Evolutionary conservation across 2,329 filamentous ascomycete genomes (phyloP), one percentile per base, ranked within the genome.

Genomic region (Trichoderma sp.): DNA sequence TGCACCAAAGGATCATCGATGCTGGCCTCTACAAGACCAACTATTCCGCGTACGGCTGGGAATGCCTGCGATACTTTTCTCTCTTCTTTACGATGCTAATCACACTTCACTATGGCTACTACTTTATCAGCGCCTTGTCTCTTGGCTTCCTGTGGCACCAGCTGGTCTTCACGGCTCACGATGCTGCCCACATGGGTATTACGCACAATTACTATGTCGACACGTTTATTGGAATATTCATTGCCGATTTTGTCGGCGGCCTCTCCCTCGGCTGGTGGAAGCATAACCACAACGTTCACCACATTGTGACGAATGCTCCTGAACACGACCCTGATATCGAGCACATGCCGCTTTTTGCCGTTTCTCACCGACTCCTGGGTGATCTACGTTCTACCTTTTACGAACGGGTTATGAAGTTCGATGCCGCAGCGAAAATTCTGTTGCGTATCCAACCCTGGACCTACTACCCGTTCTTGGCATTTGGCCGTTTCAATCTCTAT

Each of bases 401-500:
- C 78, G 84, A 90, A 73, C 86, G 88, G 70, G 79, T 84, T 59
- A 90, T 91, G 79, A 79, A 83, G 61, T 92, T 88, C 81, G 89
- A 91, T 75, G 81, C 83, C 7, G 82, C 83, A 18, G 88, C 89
- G 56, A 85, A 88, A 71, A 77, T 89, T 70, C 75, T 89, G 66
- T 81, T 92, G 5, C 83, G 82, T 8, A 87, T 84, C 75, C 90
- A 92, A 76, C 81, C 86, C 65, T 91, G 87, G 78, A 86, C 88
- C 0, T 92, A 92, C 81, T 92, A 92, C 76, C 87, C 89, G 1
- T 78, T 90, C 74, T 87, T 92, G 81, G 82, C 81, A 70, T 81
- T 92, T 66, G 90, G 89, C 3, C 89, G 90, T 70, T 92, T 92
- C 85, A 92, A 92, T 76, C 84, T 92, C 2, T 92, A 91, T 77